Base-by-base conservation (phyloP, 164 flowering plant species). In the Magnolia officinalis region DNA sequence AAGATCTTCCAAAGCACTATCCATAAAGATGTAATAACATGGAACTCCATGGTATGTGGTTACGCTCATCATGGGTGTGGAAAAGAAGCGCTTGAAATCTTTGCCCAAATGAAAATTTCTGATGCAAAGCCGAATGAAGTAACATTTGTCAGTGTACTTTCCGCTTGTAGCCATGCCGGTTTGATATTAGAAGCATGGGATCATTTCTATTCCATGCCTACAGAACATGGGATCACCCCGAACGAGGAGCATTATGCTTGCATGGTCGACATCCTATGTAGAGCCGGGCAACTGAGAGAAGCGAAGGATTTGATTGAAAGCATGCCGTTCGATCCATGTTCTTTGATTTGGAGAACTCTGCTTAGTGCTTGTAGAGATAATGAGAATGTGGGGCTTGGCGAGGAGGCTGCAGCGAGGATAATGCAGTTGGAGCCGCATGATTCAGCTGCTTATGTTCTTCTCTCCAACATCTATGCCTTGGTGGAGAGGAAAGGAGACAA, bases 391-490 rank as follows among this genome's bases (percentile, higher is more conserved):
- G 59, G 66, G 64, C 67, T 78, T 18, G 84, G 82, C 13, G 74
- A 80, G 69, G 80, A 72, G 68, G 80, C 77, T 8, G 84, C 80
- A 65, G 71, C 75, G 63, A 80, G 78, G 59, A 50, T 82, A 73
- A 77, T 82, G 64, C 74, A 77, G 76, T 63, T 70, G 50, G 74
- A 82, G 50, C 78, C 84, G 50, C 21, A 73, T 24, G 84, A 78
- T 51, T 72, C 79, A 70, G 78, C 82, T 45, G 79, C 82, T 58
- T 82, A 82, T 72, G 77, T 82, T 80, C 84, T 82, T 23, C 84
- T 80, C 23, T 80, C 82, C 49, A 75, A 75, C 72, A 75, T 78
- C 18, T 82, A 79, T 67, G 79, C 78, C 49, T 82, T 79, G 55
- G 74, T 50, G 29, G 75, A 73, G 29, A 75, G 67, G 69, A 73